Base-by-base conservation (phyloP, 805 yeast species). In the Trichomonascus vanleenenianus region DNA sequence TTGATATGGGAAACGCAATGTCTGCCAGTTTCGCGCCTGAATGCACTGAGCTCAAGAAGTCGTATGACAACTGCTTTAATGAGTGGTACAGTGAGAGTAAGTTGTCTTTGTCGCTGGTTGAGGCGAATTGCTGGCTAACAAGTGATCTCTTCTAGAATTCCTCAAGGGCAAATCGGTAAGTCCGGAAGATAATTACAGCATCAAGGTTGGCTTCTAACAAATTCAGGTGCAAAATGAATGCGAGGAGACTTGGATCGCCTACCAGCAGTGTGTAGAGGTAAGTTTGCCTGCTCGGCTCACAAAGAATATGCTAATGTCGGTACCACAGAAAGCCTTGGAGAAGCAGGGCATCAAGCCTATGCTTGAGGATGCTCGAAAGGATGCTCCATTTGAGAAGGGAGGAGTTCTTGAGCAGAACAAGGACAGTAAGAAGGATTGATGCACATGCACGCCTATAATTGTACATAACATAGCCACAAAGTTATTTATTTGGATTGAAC, bases 21-120 rank as follows among this genome's bases (percentile, higher is more conserved):
- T 82, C 89, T 14, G 73, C 95, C 5, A 87, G 96, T 50, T 85
- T 93, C 72, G 97, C 98, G 32, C 96, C 97, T 20, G 97, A 93
- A 67, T 93, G 98, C 66, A 86, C 95, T 18, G 84, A 79, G 31
- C 76, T 83, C 47, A 93, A 93, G 65, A 78, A 79, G 56, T 77
- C 79, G 57, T 93, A 93, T 60, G 97, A 93, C 61, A 83, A 81
- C 58, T 93, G 98, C 64, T 93, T 93, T 69, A 89, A 88, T 65
- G 75, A 76, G 53, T 89, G 98, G 98, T 93, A 93, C 62, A 81
- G 93, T 3, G 97, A 93, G 56, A 84, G 76, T 72, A 51, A 42
- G 75, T 67, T 9, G 9, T 27, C 25, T 9, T 5, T 25, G 9
- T 10, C 31, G 12, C 18, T 39, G 36, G 11, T 14, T 8, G 12